These are phyloP conservation scores for Thymus quinquecostatus DNA, from an alignment of 257 asterid genomes.

Conservation along the genomic window DNA sequence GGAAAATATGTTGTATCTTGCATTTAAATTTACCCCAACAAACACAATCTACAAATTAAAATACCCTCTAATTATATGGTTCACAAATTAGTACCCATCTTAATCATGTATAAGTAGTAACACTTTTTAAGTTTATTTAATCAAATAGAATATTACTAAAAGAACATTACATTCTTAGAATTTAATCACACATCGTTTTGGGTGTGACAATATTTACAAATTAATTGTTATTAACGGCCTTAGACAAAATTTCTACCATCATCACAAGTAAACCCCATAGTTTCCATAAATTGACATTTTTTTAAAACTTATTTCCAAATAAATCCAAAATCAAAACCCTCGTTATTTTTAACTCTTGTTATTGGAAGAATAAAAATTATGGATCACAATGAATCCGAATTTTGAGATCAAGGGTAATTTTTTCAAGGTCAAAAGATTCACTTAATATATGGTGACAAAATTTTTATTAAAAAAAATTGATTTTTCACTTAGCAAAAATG, in stretches of 20 bases:
- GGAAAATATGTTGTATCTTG: too few relatives aligned
- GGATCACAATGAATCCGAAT: not conserved
- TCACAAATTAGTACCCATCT: constrained; percentile 5
- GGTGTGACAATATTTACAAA: not conserved
- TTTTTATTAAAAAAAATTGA: not conserved
- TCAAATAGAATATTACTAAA: too few relatives aligned
- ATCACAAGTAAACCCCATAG: not conserved
- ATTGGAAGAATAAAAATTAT: not conserved
- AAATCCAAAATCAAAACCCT: constrained; percentile 13
- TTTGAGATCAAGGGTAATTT: not conserved
- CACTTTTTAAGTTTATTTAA: too few relatives aligned
- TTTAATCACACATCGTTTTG: too few relatives aligned
- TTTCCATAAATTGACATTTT: constrained; percentile 5
- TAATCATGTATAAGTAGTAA: not conserved
- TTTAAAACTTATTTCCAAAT: not conserved
- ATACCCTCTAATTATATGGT: not conserved
- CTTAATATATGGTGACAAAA: not conserved
- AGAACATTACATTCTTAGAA: too few relatives aligned
- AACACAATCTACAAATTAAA: too few relatives aligned
- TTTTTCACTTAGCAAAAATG: not conserved
- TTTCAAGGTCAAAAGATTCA: not conserved
- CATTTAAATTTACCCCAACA: not conserved
- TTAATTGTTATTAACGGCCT: not conserved
- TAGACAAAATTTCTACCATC: not conserved
- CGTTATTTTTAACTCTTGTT: constrained; percentile 8